phyloP scores from a whole-genome alignment of 2,329 filamentous ascomycete genomes.

The Colletotrichum sojae region DNA sequence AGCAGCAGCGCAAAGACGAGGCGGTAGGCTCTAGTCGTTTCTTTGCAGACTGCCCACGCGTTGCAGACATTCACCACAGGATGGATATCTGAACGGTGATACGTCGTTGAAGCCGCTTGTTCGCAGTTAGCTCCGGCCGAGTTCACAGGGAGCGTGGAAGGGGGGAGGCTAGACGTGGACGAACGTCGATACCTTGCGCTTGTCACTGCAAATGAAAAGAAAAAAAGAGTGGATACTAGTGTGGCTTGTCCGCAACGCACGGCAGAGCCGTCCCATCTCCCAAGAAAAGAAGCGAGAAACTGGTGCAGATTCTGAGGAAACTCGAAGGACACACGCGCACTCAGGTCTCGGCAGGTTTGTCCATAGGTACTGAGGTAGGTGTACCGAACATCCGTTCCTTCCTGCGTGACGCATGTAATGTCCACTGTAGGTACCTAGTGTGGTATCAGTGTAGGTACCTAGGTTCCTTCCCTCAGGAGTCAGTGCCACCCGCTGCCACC shows the following conservation, averaged over 20 bases:
- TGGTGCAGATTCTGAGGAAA: background rate
- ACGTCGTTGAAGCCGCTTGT: conserved; percentile 7
- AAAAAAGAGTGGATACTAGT: conserved; percentile 27
- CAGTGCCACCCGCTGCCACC: no score
- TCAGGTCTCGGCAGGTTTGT: no score
- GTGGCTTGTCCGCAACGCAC: conserved; percentile 38
- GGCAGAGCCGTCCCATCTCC: conserved; percentile 31
- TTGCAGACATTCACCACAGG: background rate
- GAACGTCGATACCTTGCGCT: background rate
- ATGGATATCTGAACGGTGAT: background rate
- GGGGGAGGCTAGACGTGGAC: background rate
- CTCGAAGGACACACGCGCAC: background rate
- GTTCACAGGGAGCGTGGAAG: conserved; percentile 4
- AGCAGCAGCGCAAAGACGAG: conserved; percentile 14
- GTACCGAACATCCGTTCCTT: no score
- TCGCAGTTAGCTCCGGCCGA: conserved; percentile 11
- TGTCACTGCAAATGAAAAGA: conserved; percentile 16
- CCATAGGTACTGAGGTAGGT: background rate
- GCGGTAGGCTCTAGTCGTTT: conserved; percentile 1
- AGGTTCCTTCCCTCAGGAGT: no score
- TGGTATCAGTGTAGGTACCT: background rate
- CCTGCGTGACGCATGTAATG: no score
- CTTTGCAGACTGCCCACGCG: conserved; percentile 21
- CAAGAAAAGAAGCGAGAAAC: conserved; percentile 13
- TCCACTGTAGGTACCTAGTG: background rate